Evolutionary conservation across 2,329 filamentous ascomycete species (phyloP), one percentile per base, ranked within the genome.

Genomic region (Mariannaea elegans): DNA sequence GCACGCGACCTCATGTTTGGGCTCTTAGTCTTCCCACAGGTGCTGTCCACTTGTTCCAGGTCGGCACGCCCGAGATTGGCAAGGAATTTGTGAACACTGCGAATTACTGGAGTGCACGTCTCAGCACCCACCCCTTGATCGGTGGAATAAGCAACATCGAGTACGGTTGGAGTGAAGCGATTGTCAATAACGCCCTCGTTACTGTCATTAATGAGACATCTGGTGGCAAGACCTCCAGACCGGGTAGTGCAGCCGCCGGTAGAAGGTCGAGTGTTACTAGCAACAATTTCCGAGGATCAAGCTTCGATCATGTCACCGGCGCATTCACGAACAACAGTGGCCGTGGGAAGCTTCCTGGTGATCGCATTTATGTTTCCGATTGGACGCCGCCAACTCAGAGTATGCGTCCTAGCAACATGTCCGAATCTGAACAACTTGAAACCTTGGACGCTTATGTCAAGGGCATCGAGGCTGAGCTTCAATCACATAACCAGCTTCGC

Each of bases 21-120:
- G 94, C 95, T 2, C 80, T 99, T 50, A 97, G 92, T 63, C 81
- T 99, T 44, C 94, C 95, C 0, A 96, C 90, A 2, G 95, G 95
- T 12, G 94, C 94, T 1, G 94, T 99, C 1, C 95, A 99, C 74
- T 84, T 99, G n/a, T 99, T 99, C 84, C 94, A 98, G 72, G 95
- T 95, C 47, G 95, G 95, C 56, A 99, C 95, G 1, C 88, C 92
- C 0, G 95, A 99, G 69, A 97, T 98, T 70, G 91, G 94, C 68
- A 90, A 91, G 68, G 95, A 99, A 74, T 99, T 97, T 71, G 94
- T 98, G 51, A 90, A 87, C 16, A 96, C 94, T 2, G 93, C 92
- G 70, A 99, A 99, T 77, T 99, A 98, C 78, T 99, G 95, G 95
- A 95, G 93, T 72, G 94, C 95, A 2, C 87, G 95, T 50, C 83